Evolutionary conservation across 768 basidiomycete species (phyloP), one percentile per base, ranked within the genome.

Genomic region (Auricularia sp.): DNA sequence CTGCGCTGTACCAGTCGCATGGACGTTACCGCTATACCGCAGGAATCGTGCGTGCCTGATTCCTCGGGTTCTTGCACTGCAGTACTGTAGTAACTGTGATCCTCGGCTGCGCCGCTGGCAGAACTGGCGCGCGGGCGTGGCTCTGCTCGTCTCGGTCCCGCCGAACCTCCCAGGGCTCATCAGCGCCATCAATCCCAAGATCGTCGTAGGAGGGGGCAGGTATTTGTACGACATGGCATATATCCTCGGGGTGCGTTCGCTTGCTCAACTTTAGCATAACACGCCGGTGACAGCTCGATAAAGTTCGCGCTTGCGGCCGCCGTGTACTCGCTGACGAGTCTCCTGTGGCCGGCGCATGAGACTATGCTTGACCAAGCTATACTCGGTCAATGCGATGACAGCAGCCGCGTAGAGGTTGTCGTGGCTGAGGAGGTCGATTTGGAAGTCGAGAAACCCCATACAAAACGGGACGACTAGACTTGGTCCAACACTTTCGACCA

Each of bases 91-190:
- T 54, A 29, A 47, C 61, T 29, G 29, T 35, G 21, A n/a, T 39
- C 33, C 44, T 29, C 47, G 43, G n/a, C 35, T 36, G 29, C 61
- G 29, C 16, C 11, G 21, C 47, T 59, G n/a, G n/a, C 61, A 91
- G 88, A 94, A 95, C 74, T 92, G 91, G 88, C 80, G 91, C 34
- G 91, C 91, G 1, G 80, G 82, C 2, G 79, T 83, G 1, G 84
- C 91, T 0, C 74, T 93, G 14, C 71, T 93, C 29, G 73, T 84
- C 63, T 84, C 90, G 3, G 84, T 91, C 0, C 79, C 84, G 1
- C 88, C 88, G 3, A 85, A 81, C 65, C 70, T 95, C 18, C 92
- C 92, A 0, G 92, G 93, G 2, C 80, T 95, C 61, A 83, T 89
- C 65, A 80, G 84, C 69, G 84, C 84, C 53, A 91, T 96, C 75